These are phyloP conservation scores for Colletotrichum sp. DNA, from an alignment of 2,329 filamentous ascomycete genomes.

Conservation along the genomic window DNA sequence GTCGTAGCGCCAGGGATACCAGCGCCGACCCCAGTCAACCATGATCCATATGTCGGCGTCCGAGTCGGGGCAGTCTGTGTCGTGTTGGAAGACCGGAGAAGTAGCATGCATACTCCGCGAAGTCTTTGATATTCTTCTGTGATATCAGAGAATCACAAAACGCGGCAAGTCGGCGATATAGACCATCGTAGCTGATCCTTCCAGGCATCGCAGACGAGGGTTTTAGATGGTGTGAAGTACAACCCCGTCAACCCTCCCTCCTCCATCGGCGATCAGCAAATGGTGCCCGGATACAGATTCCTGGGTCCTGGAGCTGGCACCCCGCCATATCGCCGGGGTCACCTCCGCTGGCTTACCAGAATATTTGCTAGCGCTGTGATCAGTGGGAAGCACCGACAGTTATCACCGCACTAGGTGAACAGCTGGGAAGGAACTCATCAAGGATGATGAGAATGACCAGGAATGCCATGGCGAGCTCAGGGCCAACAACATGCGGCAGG, in stretches of 20 bases:
- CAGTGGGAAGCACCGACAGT: conserved; percentile 8
- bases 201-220: neutral
- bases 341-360: neutral
- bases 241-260: neutral
- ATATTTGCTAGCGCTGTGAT: conserved; percentile 18
- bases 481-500: neutral
- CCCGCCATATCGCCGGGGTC: neutral
- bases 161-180: neutral
- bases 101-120: neutral
- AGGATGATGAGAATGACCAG: neutral
- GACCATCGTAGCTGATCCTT: conserved; percentile 5
- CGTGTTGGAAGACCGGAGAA: neutral
- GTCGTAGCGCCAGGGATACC: conserved; percentile 16
- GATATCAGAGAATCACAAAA: neutral
- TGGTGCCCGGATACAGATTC: neutral
- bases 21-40: neutral
- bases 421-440: conserved; percentile 4
- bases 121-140: neutral
- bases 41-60: neutral
- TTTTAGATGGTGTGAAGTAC: neutral
- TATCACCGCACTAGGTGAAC: conserved; percentile 1
- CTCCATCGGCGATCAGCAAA: conserved; percentile 10
- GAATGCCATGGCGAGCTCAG: neutral
- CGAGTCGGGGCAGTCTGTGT: neutral
- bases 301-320: conserved; percentile 7